Evolutionary conservation across 805 yeast genomes (phyloP).

Genomic region (Candida sonorensis): DNA sequence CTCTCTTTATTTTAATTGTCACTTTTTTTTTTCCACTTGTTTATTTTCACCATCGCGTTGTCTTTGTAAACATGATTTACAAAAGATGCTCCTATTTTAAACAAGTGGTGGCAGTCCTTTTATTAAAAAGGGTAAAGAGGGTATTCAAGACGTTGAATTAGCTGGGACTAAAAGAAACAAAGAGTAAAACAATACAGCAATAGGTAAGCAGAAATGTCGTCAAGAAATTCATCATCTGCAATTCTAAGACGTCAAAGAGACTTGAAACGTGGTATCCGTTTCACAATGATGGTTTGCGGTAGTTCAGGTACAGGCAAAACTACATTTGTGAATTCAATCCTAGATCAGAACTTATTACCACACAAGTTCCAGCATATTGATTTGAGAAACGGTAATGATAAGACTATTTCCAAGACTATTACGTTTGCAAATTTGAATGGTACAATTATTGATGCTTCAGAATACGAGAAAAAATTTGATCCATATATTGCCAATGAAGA

Average conservation of each 20-base stretch:
- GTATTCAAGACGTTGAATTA: no score
- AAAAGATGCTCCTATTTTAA: no score
- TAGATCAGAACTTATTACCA: constrained; percentile 55
- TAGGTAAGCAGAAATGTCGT: constrained; percentile 6
- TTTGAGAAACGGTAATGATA: no score
- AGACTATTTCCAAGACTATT: constrained; percentile 37
- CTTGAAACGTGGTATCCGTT: constrained; percentile 64
- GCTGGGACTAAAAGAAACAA: no score
- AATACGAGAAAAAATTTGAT: constrained; percentile 54
- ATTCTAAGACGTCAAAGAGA: constrained; percentile 51
- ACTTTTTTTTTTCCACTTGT: no score
- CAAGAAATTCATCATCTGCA: constrained; percentile 23
- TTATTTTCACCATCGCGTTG: no score
- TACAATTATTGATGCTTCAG: constrained; percentile 44
- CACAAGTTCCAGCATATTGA: constrained; percentile 48
- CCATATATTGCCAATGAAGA: constrained; percentile 55
- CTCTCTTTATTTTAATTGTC: no score
- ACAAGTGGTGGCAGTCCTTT: no score
- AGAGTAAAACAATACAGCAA: no score
- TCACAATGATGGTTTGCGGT: constrained; percentile 69
- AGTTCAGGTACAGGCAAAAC: constrained; percentile 74
- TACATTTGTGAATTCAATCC: constrained; percentile 61
- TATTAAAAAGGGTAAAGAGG: no score
- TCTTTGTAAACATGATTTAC: no score
- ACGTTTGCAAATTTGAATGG: constrained; percentile 57